Base-by-base conservation (phyloP, 2,329 filamentous ascomycete genomes). In the Trichothecium sympodiale region DNA sequence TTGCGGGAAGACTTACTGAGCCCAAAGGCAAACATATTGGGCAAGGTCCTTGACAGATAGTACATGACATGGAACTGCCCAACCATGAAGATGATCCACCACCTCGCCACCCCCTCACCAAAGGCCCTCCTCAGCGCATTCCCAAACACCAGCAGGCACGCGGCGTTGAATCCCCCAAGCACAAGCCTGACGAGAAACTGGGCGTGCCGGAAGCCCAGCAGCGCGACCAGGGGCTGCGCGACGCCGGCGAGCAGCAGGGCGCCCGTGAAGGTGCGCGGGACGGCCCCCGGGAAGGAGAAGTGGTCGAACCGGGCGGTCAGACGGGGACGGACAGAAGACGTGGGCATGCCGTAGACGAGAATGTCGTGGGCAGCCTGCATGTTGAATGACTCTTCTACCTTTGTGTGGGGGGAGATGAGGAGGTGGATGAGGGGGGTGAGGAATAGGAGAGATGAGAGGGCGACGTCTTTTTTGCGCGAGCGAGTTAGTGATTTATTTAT, bases 311-410 rank as follows among this genome's bases (percentile, higher is more conserved):
- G 63, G 4, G 65, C 52, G 13, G 66, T 67, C 13, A 91, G 61
- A 28, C 66, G 70, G 10, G 65, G 54, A 35, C 62, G 52, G 13
- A 71, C 54, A 46, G 79, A 65, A n/a, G 38, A 29, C 2, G 65
- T 69, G 0, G 85, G 84, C 2, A 84, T 76, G 17, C 87, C 87
- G 54, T 91, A 86, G 27, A 74, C 71, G 40, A 94, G 59, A 26
- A 98, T 81, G 56, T 98, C 91, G 58, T 96, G 91, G 3, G 79
- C 74, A 5, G 91, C 91, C 57, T 98, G 91, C 39, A 96, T 77
- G 56, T 94, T 94, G 72, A 98, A 96, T 1, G 89, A 96, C 60
- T 98, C 91, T 58, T 98, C 91, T 40, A 98, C 91, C 59, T 98
- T 98, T 38, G 88, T 95, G 63, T 93, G 89, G 1, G 91, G 91